Evolutionary conservation across 2,329 filamentous ascomycete genomes (phyloP).

Genomic region (Aspergillus hortae): DNA sequence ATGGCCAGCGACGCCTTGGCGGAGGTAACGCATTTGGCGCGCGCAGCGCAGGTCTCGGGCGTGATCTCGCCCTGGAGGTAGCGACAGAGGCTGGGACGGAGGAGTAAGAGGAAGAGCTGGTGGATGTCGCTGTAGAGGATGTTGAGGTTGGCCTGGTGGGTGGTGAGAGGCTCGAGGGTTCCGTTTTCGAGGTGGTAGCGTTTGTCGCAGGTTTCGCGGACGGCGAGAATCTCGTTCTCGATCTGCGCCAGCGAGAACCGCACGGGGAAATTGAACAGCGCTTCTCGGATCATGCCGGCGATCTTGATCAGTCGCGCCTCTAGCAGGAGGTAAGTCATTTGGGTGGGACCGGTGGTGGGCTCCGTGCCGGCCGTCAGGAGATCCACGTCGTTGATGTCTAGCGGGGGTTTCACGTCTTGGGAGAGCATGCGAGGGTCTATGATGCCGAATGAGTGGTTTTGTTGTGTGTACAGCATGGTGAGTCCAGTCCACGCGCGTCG

Average conservation of each 20-base stretch:
- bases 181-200: constrained; percentile 25
- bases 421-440: constrained; percentile 26
- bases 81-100: constrained; percentile 32
- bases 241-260: constrained; percentile 21
- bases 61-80: constrained; percentile 31
- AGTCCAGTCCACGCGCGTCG: constrained; percentile 39
- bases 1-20: constrained; percentile 32
- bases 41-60: constrained; percentile 24
- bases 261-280: constrained; percentile 27
- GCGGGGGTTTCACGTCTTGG: constrained; percentile 29
- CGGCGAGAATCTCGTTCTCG: constrained; percentile 27
- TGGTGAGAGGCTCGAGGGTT: constrained; percentile 21
- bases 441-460: constrained; percentile 36
- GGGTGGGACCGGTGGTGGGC: constrained; percentile 27
- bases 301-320: constrained; percentile 36
- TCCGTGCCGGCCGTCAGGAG: constrained; percentile 25
- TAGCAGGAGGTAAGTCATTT: constrained; percentile 42
- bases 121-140: constrained; percentile 40
- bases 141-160: constrained; percentile 39
- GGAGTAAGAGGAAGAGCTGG: constrained; percentile 36
- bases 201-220: constrained; percentile 29
- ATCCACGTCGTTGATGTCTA: constrained; percentile 36
- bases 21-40: constrained; percentile 30
- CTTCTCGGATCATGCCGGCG: constrained; percentile 33
- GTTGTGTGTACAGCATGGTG: constrained; percentile 39